Evolutionary conservation across 345 rosid genomes (phyloP).

Genomic region (Eucalyptus victrix): DNA sequence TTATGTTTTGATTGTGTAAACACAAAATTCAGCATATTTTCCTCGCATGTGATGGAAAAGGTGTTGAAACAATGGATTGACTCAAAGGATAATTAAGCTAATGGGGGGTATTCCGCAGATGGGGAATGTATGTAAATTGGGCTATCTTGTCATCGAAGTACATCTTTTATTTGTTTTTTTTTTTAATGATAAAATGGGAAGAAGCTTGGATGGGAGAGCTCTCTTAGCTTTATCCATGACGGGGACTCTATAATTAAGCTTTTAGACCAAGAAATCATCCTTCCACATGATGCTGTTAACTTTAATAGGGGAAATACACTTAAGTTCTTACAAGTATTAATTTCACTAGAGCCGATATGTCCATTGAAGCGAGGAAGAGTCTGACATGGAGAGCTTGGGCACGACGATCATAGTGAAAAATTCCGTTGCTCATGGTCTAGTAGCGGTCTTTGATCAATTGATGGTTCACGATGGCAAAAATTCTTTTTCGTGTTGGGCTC

Average conservation of each 20-base stretch:
- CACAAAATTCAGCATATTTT: not conserved
- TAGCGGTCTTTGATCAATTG: not conserved
- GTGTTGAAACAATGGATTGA: not conserved
- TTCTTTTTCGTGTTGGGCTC: not conserved
- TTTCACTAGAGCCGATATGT: too few relatives aligned
- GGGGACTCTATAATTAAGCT: not conserved
- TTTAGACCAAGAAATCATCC: too few relatives aligned
- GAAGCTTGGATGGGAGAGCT: too few relatives aligned
- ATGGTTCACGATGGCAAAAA: fast-evolving
- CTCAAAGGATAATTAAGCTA: not conserved
- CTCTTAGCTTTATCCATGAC: too few relatives aligned
- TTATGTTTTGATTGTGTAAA: not conserved
- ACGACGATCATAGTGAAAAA: not conserved
- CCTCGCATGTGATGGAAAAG: not conserved
- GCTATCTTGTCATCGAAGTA: too few relatives aligned
- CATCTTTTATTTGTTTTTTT: too few relatives aligned
- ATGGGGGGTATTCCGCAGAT: fast-evolving
- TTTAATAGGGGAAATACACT: too few relatives aligned
- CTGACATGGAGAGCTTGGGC: too few relatives aligned
- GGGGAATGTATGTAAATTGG: fast-evolving
- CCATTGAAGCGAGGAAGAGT: too few relatives aligned
- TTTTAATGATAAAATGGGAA: too few relatives aligned
- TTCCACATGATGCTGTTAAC: too few relatives aligned
- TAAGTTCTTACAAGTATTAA: fast-evolving
- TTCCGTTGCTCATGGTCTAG: fast-evolving